Percentiles rank a stretch among this genome's conserved stretches.
Conservation (phyloP, 257 asterid species). For the Solanum medicagineum region DNA sequence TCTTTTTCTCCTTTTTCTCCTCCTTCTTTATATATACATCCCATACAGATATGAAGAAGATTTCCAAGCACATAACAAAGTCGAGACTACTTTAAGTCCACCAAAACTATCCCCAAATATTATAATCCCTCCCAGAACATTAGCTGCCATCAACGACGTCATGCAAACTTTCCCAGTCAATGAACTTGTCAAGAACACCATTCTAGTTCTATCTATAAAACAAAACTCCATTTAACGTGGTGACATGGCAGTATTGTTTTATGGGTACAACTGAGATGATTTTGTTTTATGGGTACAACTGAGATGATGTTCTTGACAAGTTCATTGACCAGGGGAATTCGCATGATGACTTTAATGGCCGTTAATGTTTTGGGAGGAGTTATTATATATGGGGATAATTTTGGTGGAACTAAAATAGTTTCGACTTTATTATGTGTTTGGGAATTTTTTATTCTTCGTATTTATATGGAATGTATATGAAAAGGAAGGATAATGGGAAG, state of each 20-base stretch:
- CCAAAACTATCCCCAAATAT: too few relatives aligned
- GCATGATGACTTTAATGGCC: conserved; percentile 56
- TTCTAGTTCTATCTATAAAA: conserved; percentile 68
- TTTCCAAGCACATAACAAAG: too few relatives aligned
- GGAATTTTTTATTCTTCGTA: conserved; percentile 46
- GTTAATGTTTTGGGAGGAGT: conserved; percentile 44
- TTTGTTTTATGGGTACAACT: conserved; percentile 37
- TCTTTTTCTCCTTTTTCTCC: conserved; percentile 3
- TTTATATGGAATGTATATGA: conserved; percentile 37
- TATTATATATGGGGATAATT: conserved; percentile 37
- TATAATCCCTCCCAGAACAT: too few relatives aligned
- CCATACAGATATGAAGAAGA: too few relatives aligned
- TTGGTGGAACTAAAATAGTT: conserved; percentile 42
- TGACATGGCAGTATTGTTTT: conserved; percentile 56
- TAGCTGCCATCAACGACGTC: conserved; percentile 40
- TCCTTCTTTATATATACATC: conserved; percentile 1
- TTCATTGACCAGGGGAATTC: conserved; percentile 51
- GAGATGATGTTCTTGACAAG: conserved; percentile 69
- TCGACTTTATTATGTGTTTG: conserved; percentile 47
- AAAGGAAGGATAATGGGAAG: background rate
- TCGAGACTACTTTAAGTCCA: too few relatives aligned
- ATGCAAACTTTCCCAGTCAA: conserved; percentile 58
- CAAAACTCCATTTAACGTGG: conserved; percentile 17
- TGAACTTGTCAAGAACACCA: conserved; percentile 70
- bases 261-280: conserved; percentile 59